A percentile compares a stretch with the other conserved stretches of the same genome.
Conservation (phyloP, 2,329 filamentous ascomycete genomes). For the Exutisphaerella laricina region DNA sequence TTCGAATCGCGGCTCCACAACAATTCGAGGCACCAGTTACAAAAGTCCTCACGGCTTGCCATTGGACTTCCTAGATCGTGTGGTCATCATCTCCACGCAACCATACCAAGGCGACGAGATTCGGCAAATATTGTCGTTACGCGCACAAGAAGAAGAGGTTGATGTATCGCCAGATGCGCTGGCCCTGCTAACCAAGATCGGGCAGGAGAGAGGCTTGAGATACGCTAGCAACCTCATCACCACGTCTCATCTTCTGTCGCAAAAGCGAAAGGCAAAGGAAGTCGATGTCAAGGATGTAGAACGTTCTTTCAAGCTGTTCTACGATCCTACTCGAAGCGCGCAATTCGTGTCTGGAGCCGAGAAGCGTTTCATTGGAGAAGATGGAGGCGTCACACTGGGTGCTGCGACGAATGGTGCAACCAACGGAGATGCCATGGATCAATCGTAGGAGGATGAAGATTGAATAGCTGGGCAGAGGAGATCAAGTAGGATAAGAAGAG, state of each 20-base stretch:
- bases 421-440: slow-evolving; percentile 55
- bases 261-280: slow-evolving; percentile 79
- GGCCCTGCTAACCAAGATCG: slow-evolving; percentile 91
- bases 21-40: slow-evolving; percentile 90
- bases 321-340: slow-evolving; percentile 80
- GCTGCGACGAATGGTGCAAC: slow-evolving; percentile 38
- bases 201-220: slow-evolving; percentile 80
- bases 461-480: too few species aligned
- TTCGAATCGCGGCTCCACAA: slow-evolving; percentile 86
- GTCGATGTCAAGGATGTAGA: slow-evolving; percentile 85
- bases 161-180: slow-evolving; percentile 86
- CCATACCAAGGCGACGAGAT: slow-evolving; percentile 79
- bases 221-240: slow-evolving; percentile 99
- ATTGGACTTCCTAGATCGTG: slow-evolving; percentile 90
- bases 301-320: slow-evolving; percentile 89
- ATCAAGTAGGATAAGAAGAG: too few species aligned
- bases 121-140: slow-evolving; percentile 83
- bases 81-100: slow-evolving; percentile 93
- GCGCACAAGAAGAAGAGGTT: slow-evolving; percentile 92
- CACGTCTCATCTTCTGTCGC: slow-evolving; percentile 78
- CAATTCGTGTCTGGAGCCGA: slow-evolving; percentile 87
- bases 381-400: slow-evolving; percentile 68
- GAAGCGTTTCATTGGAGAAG: slow-evolving; percentile 85
- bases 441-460: slow-evolving; percentile 47
- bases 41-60: slow-evolving; percentile 88